phyloP scores from a whole-genome alignment of 2,329 filamentous ascomycete species.

The Arthrinium phaeospermum region DNA sequence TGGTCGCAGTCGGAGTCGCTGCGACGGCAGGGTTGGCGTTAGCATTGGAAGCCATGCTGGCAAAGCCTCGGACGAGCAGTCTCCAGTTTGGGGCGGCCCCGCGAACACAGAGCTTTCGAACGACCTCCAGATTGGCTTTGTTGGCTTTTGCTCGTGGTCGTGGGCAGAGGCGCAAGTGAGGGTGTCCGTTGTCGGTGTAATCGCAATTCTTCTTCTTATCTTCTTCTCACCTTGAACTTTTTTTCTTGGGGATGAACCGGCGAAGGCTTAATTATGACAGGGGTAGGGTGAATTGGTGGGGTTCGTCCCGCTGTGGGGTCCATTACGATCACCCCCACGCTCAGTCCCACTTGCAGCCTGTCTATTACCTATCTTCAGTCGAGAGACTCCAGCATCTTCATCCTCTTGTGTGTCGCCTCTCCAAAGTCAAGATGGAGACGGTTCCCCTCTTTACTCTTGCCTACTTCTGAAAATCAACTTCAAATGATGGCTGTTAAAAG shows the following conservation, averaged over 20 bases:
- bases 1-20: slow-evolving; percentile 27
- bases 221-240: not conserved
- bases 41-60: slow-evolving; percentile 22
- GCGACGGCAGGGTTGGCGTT: slow-evolving; percentile 35
- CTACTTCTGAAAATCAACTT: too few relatives aligned
- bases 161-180: not conserved
- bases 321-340: not conserved
- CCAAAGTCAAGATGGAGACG: too few relatives aligned
- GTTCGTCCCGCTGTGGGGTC: not conserved
- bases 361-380: too few relatives aligned
- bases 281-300: not conserved
- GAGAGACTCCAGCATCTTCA: too few relatives aligned
- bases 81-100: slow-evolving; percentile 23
- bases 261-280: not conserved
- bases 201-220: not conserved
- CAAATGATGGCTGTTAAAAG: too few relatives aligned
- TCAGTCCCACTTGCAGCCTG: too few relatives aligned
- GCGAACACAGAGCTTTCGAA: slow-evolving; percentile 9
- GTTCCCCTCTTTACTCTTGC: too few relatives aligned
- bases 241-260: slow-evolving; percentile 2
- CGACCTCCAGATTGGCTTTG: slow-evolving; percentile 18
- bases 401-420: too few relatives aligned
- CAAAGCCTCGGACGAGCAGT: slow-evolving; percentile 22
- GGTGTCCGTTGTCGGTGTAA: not conserved
- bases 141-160: not conserved